These are phyloP conservation scores for Penicillium bovifimosum DNA, from an alignment of 495 filamentous ascomycete species.

Conservation along the genomic window DNA sequence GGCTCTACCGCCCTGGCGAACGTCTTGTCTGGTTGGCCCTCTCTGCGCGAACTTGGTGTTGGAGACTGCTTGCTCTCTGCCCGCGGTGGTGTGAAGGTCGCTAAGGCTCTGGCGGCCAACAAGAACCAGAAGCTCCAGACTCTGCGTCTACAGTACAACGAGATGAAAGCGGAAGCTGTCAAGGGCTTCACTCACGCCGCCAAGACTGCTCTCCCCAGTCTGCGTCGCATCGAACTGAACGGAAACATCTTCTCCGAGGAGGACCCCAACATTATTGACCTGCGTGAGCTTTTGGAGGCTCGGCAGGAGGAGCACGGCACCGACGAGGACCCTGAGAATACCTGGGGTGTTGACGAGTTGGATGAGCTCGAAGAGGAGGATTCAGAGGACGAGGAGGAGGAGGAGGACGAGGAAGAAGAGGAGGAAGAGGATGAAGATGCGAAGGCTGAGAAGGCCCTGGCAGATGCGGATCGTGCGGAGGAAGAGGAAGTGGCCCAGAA, in stretches of 20 bases:
- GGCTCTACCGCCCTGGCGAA: slow-evolving; percentile 74
- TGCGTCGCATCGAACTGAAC: slow-evolving; percentile 86
- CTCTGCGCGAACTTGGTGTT: slow-evolving; percentile 77
- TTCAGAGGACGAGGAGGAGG: slow-evolving; percentile 65
- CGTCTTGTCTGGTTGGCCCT: slow-evolving; percentile 67
- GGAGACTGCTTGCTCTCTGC: slow-evolving; percentile 79
- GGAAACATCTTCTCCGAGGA: slow-evolving; percentile 93
- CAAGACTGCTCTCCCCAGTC: slow-evolving; percentile 56
- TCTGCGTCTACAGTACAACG: slow-evolving; percentile 87
- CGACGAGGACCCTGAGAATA: slow-evolving; percentile 48
- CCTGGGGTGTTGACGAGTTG: slow-evolving; percentile 81
- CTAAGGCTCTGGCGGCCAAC: slow-evolving; percentile 64
- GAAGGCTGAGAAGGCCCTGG: slow-evolving; percentile 49
- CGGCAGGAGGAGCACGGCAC: slow-evolving; percentile 54
- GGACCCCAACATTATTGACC: slow-evolving; percentile 54
- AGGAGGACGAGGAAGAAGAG: slow-evolving; percentile 64
- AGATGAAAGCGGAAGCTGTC: slow-evolving; percentile 71
- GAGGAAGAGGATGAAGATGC: slow-evolving; percentile 61
- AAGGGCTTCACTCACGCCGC: slow-evolving; percentile 61
- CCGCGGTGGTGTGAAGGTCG: slow-evolving; percentile 72
- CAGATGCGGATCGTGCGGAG: slow-evolving; percentile 69
- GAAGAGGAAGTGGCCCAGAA: slow-evolving; percentile 64
- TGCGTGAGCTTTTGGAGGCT: slow-evolving; percentile 47
- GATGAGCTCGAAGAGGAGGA: slow-evolving; percentile 73
- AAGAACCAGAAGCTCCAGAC: slow-evolving; percentile 72